These are phyloP conservation scores for Cyclostephanos invisitatus DNA, from an alignment of 108 stramenopile species.

Conservation along the genomic window DNA sequence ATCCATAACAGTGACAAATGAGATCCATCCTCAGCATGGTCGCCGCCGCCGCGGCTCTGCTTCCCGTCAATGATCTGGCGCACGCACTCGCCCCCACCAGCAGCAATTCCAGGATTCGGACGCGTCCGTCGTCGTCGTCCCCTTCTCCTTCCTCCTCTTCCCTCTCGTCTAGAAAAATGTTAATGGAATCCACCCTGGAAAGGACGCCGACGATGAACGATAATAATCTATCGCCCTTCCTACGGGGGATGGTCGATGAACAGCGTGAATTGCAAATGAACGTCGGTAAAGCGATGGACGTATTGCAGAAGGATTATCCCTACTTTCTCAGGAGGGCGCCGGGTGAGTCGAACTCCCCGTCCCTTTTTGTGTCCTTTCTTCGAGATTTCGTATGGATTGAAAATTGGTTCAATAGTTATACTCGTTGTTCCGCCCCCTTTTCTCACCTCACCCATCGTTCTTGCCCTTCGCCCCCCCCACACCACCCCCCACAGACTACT, in stretches of 20 bases:
- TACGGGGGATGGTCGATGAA: constrained; percentile 75
- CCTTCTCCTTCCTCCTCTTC: neutral
- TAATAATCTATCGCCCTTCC: constrained; percentile 58
- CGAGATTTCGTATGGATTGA: neutral
- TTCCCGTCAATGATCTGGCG: neutral
- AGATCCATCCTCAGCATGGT: constrained; percentile 5
- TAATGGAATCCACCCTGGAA: constrained; percentile 8
- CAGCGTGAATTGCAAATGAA: constrained; percentile 70
- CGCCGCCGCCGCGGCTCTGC: neutral
- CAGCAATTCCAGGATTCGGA: constrained; percentile 10
- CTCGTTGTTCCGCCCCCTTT: too few species aligned
- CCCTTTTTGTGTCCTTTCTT: constrained; percentile 4
- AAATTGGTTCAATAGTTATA: too few species aligned
- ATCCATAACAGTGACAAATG: constrained; percentile 6
- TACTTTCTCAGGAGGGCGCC: constrained; percentile 63
- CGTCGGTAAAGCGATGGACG: constrained; percentile 80
- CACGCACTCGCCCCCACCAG: neutral
- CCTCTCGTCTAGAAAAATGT: neutral
- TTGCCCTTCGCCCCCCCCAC: neutral
- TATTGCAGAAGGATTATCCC: constrained; percentile 71
- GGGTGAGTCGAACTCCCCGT: constrained; percentile 54
- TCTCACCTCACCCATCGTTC: neutral
- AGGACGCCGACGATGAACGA: neutral
- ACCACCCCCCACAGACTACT: constrained; percentile 54
- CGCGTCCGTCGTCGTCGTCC: neutral